Evolutionary conservation across 2,329 filamentous ascomycete species (phyloP), one percentile per base, ranked within the genome.

Genomic region (Alternaria gaisen): DNA sequence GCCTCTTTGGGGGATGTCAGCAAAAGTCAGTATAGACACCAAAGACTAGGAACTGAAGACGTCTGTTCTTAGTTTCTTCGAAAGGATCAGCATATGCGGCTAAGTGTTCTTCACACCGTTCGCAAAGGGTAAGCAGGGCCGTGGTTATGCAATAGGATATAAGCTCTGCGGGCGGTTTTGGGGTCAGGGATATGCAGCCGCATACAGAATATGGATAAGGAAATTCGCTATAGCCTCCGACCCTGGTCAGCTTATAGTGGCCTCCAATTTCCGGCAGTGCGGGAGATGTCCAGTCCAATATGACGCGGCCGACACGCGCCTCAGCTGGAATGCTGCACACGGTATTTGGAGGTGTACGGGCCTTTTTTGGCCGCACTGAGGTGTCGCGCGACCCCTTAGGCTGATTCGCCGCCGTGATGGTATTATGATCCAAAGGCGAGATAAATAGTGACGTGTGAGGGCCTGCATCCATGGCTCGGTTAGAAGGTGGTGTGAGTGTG

Each of bases 21-120:
- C 30, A 50, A 53, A 28, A 36, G 47, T 57, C 11, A 52, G 28
- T 12, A 50, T 47, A 56, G 46, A 47, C 54, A 52, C 53, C 48
- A 44, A 38, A 46, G 41, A 50, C 32, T 42, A 54, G 28, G 58
- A 61, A 60, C 36, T 60, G 57, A 54, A 66, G 57, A 60, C 60
- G 60, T 63, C 64, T 65, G 66, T 36, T 63, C 56, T 60, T 60
- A 50, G 55, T 61, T 53, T 46, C 47, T 44, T 36, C 44, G 41
- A 38, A 28, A 56, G 40, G 47, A 53, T 42, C 40, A 40, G 40
- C 40, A 24, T 16, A 66, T 66, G 67, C 65, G 64, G 46, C 64
- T 66, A 66, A 66, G 44, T 28, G 9, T 26, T 59, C 44, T 60
- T 64, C 66, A 69, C 67, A 72, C 69, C 69, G 69, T 68, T 72